These are phyloP conservation scores for Solanum tarapatanum DNA, from an alignment of 257 asterid species.

Conservation along the genomic window DNA sequence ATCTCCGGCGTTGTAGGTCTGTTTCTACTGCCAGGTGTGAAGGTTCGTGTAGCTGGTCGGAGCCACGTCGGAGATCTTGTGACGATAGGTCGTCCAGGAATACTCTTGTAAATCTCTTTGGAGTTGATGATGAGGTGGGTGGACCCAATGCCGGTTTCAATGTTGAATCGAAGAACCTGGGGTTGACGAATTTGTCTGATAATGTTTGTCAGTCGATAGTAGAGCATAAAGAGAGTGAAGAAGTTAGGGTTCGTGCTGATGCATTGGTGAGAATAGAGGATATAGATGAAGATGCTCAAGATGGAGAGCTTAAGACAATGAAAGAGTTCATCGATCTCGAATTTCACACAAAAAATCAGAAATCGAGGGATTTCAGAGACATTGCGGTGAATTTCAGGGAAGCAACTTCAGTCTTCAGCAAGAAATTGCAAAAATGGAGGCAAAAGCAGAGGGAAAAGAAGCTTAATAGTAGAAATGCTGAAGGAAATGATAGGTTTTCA, in stretches of 20 bases:
- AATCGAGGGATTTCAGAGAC: slow-evolving; percentile 47
- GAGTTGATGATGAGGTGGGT: slow-evolving; percentile 35
- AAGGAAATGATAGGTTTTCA: not conserved
- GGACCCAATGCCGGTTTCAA: slow-evolving; percentile 33
- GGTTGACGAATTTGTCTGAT: slow-evolving; percentile 30
- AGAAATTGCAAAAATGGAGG: slow-evolving; percentile 77
- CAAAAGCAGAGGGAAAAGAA: slow-evolving; percentile 40
- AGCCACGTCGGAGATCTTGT: slow-evolving; percentile 82
- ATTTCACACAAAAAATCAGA: slow-evolving; percentile 34
- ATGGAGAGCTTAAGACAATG: slow-evolving; percentile 79
- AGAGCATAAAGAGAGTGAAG: slow-evolving; percentile 4
- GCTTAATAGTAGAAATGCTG: slow-evolving; percentile 6
- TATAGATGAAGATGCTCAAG: slow-evolving; percentile 24
- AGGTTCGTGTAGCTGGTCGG: slow-evolving; percentile 27
- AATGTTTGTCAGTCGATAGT: slow-evolving; percentile 23
- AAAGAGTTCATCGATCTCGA: slow-evolving; percentile 90
- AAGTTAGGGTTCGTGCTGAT: slow-evolving; percentile 23
- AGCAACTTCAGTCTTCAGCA: slow-evolving; percentile 75
- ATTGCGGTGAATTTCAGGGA: slow-evolving; percentile 57
- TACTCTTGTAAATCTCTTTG: slow-evolving; percentile 53
- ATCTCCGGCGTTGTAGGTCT: slow-evolving; percentile 77
- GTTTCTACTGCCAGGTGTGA: slow-evolving; percentile 36
- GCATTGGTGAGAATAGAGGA: slow-evolving; percentile 13
- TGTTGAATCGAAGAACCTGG: slow-evolving; percentile 69
- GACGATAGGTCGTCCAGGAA: slow-evolving; percentile 43